Evolutionary conservation across 129 eudicot genomes (phyloP).

Genomic region (Cynara cardunculus): DNA sequence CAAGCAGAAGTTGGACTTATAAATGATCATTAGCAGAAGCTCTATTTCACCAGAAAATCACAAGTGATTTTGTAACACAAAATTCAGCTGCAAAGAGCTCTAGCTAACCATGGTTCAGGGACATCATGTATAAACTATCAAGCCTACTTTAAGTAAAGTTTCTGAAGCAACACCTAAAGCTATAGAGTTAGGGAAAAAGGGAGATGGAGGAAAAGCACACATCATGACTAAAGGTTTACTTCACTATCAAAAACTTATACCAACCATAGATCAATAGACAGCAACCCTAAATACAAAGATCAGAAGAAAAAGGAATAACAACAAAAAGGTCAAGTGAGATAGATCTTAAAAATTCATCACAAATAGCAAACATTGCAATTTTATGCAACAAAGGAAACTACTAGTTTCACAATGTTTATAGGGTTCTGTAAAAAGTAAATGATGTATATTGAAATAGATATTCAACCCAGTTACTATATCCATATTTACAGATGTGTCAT

Average conservation of each 20-base stretch:
- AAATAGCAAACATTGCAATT: not conserved
- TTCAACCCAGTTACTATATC: not conserved
- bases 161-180: not conserved
- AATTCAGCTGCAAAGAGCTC: conserved; percentile 4
- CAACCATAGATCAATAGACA: not conserved
- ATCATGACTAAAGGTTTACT: no score
- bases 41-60: not conserved
- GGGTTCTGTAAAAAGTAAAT: not conserved
- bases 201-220: no score
- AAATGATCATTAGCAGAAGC: not conserved
- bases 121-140: not conserved
- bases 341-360: not conserved
- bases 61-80: conserved; percentile 5
- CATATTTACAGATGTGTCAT: not conserved
- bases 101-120: not conserved
- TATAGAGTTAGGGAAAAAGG: no score
- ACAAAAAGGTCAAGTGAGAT: not conserved
- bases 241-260: not conserved
- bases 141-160: not conserved
- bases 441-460: not conserved
- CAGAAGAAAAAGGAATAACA: not conserved
- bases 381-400: not conserved
- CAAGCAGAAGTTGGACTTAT: not conserved
- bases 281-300: not conserved
- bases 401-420: not conserved